Conservation (phyloP, 2,329 filamentous ascomycete genomes). For the Phialemoniopsis sp. region DNA sequence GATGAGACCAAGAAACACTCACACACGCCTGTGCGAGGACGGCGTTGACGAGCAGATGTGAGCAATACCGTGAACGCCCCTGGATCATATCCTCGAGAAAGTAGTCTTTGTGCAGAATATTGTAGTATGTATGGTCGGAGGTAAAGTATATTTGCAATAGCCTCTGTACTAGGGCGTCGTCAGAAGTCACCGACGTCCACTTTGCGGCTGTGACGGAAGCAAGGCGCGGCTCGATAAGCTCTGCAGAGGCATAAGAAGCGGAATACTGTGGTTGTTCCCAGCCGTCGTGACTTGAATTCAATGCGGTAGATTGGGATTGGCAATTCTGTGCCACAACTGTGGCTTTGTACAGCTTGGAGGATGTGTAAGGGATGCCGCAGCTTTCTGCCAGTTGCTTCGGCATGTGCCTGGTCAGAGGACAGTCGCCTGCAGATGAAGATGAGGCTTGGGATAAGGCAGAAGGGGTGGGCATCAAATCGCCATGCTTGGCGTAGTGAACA, state of each 20-base stretch:
- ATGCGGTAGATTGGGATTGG: slow-evolving; percentile 11
- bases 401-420: slow-evolving; percentile 26
- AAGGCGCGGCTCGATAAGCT: slow-evolving; percentile 25
- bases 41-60: slow-evolving; percentile 31
- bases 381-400: slow-evolving; percentile 16
- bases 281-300: slow-evolving; percentile 6
- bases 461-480: slow-evolving; percentile 31
- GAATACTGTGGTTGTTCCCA: slow-evolving; percentile 14
- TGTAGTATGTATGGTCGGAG: slow-evolving; percentile 29
- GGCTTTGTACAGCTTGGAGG: slow-evolving; percentile 18
- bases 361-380: slow-evolving; percentile 19
- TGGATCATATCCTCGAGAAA: slow-evolving; percentile 32
- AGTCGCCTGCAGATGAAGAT: slow-evolving; percentile 32
- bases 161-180: slow-evolving; percentile 28
- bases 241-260: slow-evolving; percentile 30
- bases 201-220: slow-evolving; percentile 19
- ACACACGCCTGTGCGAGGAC: slow-evolving; percentile 26
- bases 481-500: slow-evolving; percentile 24
- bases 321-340: no score
- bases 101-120: slow-evolving; percentile 30
- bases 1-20: no score
- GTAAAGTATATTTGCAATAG: slow-evolving; percentile 68
- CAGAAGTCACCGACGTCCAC: slow-evolving; percentile 29
- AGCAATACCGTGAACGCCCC: slow-evolving; percentile 26
- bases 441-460: slow-evolving; percentile 26